Evolutionary conservation across 2,329 filamentous ascomycete genomes (phyloP).

Genomic region (Diplodia corticola): DNA sequence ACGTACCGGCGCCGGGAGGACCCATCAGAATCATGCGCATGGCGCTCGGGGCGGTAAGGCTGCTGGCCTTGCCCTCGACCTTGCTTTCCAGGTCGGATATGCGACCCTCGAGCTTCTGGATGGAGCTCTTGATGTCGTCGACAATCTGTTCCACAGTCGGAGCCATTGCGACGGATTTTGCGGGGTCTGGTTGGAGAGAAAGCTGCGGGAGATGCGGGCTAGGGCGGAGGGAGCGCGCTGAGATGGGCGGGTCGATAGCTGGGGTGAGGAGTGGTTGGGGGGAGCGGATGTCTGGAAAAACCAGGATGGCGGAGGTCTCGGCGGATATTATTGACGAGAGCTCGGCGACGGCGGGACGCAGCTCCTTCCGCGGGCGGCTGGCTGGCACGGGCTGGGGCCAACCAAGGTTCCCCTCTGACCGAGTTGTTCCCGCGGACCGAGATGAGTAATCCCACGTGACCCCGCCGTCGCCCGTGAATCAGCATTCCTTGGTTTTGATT

Average conservation of each 20-base stretch:
- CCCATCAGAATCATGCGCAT: slow-evolving; percentile 98
- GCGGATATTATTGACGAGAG: not conserved
- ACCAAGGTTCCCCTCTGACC: not conserved
- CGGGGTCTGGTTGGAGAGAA: not conserved
- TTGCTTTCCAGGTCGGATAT: slow-evolving; percentile 79
- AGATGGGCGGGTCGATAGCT: slow-evolving; percentile 14
- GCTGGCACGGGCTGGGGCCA: not conserved
- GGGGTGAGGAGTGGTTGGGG: slow-evolving; percentile 4
- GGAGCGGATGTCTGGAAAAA: slow-evolving; percentile 9
- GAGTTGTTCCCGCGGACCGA: not conserved
- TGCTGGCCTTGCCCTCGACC: slow-evolving; percentile 52
- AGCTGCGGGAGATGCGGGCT: slow-evolving; percentile 8
- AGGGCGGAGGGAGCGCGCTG: slow-evolving; percentile 2
- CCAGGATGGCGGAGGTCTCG: slow-evolving; percentile 3
- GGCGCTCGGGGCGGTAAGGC: slow-evolving; percentile 49
- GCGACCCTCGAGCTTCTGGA: slow-evolving; percentile 80
- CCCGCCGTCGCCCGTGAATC: not conserved
- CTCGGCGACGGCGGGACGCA: not conserved
- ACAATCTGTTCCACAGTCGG: slow-evolving; percentile 79
- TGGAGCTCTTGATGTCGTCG: slow-evolving; percentile 79
- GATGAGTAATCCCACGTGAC: not conserved
- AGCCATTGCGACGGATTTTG: slow-evolving; percentile 64
- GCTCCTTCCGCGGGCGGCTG: not conserved
- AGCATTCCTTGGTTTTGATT: not conserved
- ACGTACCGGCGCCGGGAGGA: slow-evolving; percentile 91